phyloP scores from a whole-genome alignment of 129 eudicot genomes.

The Centaurea solstitialis region DNA sequence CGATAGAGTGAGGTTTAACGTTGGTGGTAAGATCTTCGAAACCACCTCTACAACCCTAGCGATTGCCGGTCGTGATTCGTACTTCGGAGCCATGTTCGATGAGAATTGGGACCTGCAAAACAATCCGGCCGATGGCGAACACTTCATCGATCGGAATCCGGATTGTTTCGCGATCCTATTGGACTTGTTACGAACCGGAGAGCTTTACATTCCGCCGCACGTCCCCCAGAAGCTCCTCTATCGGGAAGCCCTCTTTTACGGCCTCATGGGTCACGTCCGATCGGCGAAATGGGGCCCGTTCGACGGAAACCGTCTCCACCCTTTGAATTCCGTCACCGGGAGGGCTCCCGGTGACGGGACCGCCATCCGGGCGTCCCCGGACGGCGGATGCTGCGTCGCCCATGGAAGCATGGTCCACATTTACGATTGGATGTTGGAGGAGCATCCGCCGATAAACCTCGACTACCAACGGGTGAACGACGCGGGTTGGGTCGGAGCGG shows the following conservation, averaged over 20 bases:
- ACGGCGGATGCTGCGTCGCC: constrained; percentile 95
- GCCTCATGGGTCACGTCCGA: constrained; percentile 71
- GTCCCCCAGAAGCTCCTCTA: constrained; percentile 64
- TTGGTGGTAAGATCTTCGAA: constrained; percentile 86
- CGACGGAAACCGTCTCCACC: constrained; percentile 81
- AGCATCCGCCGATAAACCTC: constrained; percentile 73
- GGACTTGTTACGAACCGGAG: constrained; percentile 84
- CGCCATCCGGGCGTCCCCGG: constrained; percentile 83
- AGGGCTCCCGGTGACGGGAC: constrained; percentile 88
- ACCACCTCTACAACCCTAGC: constrained; percentile 96
- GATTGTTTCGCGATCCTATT: constrained; percentile 80
- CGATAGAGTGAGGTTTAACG: constrained; percentile 79
- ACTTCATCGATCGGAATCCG: constrained; percentile 90
- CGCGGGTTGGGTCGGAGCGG: constrained; percentile 75
- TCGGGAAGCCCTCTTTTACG: constrained; percentile 79
- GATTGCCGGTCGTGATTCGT: constrained; percentile 81
- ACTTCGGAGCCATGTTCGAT: constrained; percentile 91
- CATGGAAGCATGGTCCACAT: constrained; percentile 95
- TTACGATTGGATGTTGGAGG: constrained; percentile 91
- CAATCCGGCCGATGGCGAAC: constrained; percentile 35
- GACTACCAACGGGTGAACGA: constrained; percentile 93
- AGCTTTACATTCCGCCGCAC: constrained; percentile 63
- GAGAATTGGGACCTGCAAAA: constrained; percentile 70
- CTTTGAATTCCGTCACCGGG: constrained; percentile 56
- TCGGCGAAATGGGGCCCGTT: constrained; percentile 82